Conservation (phyloP, 441 rosid species). For the Erysimum cheiri region DNA sequence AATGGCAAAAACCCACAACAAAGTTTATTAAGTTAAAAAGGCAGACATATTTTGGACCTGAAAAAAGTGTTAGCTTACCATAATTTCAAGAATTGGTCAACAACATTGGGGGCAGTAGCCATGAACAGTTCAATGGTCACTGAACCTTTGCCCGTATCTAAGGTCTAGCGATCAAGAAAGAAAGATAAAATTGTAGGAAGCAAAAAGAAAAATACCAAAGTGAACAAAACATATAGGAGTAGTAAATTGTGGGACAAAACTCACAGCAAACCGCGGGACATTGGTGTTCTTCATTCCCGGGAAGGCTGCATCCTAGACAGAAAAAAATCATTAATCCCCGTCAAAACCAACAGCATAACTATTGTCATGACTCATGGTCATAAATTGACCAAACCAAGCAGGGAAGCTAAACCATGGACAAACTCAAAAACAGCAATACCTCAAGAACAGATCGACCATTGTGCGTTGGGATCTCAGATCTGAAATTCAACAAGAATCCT, state of each 20-base stretch:
- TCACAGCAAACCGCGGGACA: constrained; percentile 64
- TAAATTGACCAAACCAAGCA: constrained; percentile 2
- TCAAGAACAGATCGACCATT: constrained; percentile 51
- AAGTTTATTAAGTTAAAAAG: not conserved
- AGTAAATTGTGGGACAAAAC: constrained; percentile 28
- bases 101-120: constrained; percentile 67
- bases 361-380: not conserved
- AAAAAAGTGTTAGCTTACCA: constrained; percentile 51
- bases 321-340: not conserved
- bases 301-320: constrained; percentile 53
- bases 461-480: constrained; percentile 55
- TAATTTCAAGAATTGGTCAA: constrained; percentile 70
- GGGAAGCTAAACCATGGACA: not conserved
- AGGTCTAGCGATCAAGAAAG: constrained; percentile 48
- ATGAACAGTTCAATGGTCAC: constrained; percentile 77
- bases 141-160: constrained; percentile 74
- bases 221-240: not conserved
- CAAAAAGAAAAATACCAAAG: not conserved
- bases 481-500: constrained; percentile 32
- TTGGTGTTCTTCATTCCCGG: constrained; percentile 49
- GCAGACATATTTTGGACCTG: not conserved
- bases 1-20: not conserved
- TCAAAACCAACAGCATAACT: not conserved
- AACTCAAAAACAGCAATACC: constrained; percentile 41
- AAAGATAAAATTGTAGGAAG: not conserved